phyloP scores from a whole-genome alignment of 176 grass and related monocot species.

The Carex cristatella region DNA sequence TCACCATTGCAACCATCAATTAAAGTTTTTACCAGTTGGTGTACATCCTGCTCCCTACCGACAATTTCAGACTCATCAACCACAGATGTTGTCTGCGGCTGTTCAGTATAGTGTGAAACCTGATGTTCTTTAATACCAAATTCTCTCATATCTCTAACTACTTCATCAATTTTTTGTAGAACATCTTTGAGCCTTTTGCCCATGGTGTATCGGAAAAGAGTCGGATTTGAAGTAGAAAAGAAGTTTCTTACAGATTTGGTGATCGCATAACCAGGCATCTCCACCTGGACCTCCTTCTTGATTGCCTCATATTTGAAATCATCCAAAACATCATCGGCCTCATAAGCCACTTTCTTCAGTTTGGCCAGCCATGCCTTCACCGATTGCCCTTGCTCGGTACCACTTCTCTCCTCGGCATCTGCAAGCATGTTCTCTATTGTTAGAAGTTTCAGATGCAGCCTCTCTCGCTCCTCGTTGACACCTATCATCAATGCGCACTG shows the following conservation, averaged over 20 bases:
- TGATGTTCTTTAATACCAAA: neutral
- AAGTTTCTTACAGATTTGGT: neutral
- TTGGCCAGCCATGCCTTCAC: constrained; percentile 17
- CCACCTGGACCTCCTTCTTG: neutral
- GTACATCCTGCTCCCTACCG: constrained; percentile 20
- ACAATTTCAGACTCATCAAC: constrained; percentile 21
- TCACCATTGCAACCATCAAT: neutral
- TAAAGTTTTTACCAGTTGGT: neutral
- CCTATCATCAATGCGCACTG: neutral
- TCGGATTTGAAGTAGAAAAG: neutral
- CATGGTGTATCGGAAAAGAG: constrained; percentile 1
- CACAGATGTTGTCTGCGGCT: neutral
- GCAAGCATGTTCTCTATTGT: neutral
- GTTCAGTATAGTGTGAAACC: neutral
- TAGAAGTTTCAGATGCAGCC: neutral
- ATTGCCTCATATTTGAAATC: constrained; percentile 22
- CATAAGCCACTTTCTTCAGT: constrained; percentile 7
- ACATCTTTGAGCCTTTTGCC: constrained; percentile 17
- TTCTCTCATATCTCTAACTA: neutral
- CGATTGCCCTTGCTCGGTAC: neutral
- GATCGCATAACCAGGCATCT: neutral
- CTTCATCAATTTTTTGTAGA: neutral
- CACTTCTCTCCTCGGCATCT: constrained; percentile 10
- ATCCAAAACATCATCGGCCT: constrained; percentile 37
- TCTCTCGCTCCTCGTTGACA: neutral